Evolutionary conservation across 805 yeast genomes (phyloP).

Genomic region (Kurtzmaniella fragi): DNA sequence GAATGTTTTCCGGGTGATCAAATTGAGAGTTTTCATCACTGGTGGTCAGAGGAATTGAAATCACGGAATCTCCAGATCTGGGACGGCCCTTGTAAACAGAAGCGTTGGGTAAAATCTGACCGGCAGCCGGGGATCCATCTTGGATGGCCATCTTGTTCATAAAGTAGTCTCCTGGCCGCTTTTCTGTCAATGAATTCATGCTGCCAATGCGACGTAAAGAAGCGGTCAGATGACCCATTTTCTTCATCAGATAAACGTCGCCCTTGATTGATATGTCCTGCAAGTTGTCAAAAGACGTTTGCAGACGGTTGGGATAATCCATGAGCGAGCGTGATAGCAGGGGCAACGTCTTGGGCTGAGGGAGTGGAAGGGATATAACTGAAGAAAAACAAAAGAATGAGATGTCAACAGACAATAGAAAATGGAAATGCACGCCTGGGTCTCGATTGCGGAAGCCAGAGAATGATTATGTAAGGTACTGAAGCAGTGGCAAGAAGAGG

Average conservation of each 20-base stretch:
- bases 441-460: neutral
- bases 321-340: too few species aligned
- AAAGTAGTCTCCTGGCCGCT: constrained; percentile 38
- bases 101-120: neutral
- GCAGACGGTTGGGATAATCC: too few species aligned
- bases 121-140: constrained; percentile 3
- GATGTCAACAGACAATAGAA: neutral
- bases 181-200: constrained; percentile 9
- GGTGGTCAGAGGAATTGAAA: constrained; percentile 24
- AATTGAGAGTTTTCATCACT: constrained; percentile 36
- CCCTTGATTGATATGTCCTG: too few species aligned
- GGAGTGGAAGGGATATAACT: too few species aligned
- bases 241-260: too few species aligned
- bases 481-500: too few species aligned
- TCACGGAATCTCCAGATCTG: constrained; percentile 26
- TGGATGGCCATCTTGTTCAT: constrained; percentile 20
- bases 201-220: too few species aligned
- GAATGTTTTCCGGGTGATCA: constrained; percentile 30
- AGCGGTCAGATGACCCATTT: too few species aligned
- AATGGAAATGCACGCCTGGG: neutral
- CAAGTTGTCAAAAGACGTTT: too few species aligned
- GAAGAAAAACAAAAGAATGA: neutral
- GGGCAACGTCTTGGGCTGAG: too few species aligned
- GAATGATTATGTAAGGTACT: neutral
- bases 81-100: constrained; percentile 14